phyloP scores from a whole-genome alignment of 2,329 filamentous ascomycete genomes.

The Xylariaceae sp. region DNA sequence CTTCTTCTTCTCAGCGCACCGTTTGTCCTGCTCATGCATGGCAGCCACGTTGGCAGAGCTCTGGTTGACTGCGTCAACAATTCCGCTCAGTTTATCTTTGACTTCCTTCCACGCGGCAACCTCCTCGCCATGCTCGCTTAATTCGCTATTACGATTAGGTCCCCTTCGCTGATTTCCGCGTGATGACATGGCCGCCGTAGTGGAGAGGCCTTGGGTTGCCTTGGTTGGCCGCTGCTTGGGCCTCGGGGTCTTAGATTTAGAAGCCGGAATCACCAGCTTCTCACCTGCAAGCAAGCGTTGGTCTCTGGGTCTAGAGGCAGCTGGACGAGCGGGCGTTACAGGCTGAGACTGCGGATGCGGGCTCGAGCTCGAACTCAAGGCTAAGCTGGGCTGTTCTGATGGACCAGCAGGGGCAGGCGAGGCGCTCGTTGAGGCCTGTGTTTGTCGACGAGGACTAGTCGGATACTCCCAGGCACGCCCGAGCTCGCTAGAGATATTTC shows the following conservation, averaged over 20 bases:
- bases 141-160: conserved; percentile 47
- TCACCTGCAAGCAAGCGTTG: too few relatives aligned
- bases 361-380: neutral
- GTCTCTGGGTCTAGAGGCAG: too few relatives aligned
- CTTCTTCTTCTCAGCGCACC: conserved; percentile 47
- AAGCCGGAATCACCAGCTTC: too few relatives aligned
- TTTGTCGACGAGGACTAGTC: conserved; percentile 17
- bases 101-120: conserved; percentile 49
- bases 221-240: too few relatives aligned
- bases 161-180: conserved; percentile 43
- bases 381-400: conserved; percentile 8
- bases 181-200: conserved; percentile 37
- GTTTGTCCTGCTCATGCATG: conserved; percentile 49
- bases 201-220: neutral
- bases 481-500: conserved; percentile 29
- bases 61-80: conserved; percentile 48
- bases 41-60: conserved; percentile 48
- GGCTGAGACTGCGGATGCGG: neutral
- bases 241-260: too few relatives aligned
- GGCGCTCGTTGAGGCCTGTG: conserved; percentile 6
- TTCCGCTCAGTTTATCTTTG: conserved; percentile 46
- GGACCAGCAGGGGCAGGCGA: neutral
- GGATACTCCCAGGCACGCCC: conserved; percentile 31
- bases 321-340: too few relatives aligned
- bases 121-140: conserved; percentile 51